A percentile compares a stretch with the other conserved stretches of the same genome.
Evolutionary conservation across 2,329 filamentous ascomycete genomes (phyloP).

Genomic region (Pseudogymnoascus pannorum): DNA sequence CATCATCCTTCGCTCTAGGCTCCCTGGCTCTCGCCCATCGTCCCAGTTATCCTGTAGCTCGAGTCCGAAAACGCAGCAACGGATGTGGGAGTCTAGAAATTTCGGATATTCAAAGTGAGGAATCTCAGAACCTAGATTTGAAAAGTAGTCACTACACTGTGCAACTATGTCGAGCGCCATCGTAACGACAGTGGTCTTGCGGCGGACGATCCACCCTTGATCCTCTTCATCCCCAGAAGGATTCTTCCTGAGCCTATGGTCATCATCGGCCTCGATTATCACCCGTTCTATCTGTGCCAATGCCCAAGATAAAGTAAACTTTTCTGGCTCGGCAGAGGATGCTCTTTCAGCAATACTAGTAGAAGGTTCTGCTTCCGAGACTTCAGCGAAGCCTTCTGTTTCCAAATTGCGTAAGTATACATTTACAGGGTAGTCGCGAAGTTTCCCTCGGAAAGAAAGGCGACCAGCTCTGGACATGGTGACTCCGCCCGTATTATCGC

Average conservation of each 20-base stretch:
- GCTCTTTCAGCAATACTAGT: background rate
- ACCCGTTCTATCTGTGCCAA: background rate
- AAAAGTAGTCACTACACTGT: background rate
- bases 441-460: constrained; percentile 15
- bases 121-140: background rate
- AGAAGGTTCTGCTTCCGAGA: background rate
- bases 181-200: background rate
- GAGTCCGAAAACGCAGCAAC: constrained; percentile 1
- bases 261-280: constrained; percentile 2
- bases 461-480: constrained; percentile 17
- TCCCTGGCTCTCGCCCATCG: background rate
- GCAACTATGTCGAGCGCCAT: background rate
- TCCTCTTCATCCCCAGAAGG: background rate
- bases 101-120: background rate
- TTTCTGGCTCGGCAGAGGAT: background rate
- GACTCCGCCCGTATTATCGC: constrained; percentile 19
- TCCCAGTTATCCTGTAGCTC: background rate
- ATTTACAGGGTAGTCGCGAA: constrained; percentile 15
- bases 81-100: background rate
- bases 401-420: background rate
- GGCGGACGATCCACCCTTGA: background rate
- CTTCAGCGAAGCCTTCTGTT: background rate
- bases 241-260: background rate
- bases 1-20: background rate
- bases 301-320: background rate